Conservation (phyloP, 2,329 filamentous ascomycete genomes). For the Colletotrichum trifolii region DNA sequence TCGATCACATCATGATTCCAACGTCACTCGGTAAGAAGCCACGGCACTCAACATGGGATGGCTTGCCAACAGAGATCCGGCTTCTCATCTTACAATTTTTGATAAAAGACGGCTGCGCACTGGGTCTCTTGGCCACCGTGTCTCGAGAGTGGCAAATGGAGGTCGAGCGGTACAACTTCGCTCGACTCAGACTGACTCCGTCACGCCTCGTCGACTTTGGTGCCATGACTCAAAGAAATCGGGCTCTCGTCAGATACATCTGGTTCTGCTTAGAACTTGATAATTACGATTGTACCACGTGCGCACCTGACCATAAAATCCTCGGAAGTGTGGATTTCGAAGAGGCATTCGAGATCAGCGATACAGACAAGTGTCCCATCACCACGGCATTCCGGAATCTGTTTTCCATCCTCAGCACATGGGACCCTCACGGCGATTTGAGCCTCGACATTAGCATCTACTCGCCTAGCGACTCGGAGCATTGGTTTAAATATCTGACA, state of each 20-base stretch:
- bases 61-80: slow-evolving; percentile 41
- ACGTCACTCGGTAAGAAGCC: neutral
- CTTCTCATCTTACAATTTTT: slow-evolving; percentile 40
- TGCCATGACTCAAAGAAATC: slow-evolving; percentile 44
- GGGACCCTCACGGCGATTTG: slow-evolving; percentile 41
- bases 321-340: slow-evolving; percentile 1
- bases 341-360: slow-evolving; percentile 27
- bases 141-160: slow-evolving; percentile 46
- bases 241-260: slow-evolving; percentile 42
- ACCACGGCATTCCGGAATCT: slow-evolving; percentile 38
- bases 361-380: slow-evolving; percentile 36
- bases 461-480: slow-evolving; percentile 45
- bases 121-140: slow-evolving; percentile 42
- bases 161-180: slow-evolving; percentile 45
- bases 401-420: slow-evolving; percentile 44
- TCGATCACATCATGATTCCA: neutral
- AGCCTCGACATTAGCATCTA: slow-evolving; percentile 46
- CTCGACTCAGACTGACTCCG: slow-evolving; percentile 44
- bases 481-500: slow-evolving; percentile 46
- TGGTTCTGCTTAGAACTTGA: slow-evolving; percentile 46
- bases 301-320: slow-evolving; percentile 21
- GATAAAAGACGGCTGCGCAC: slow-evolving; percentile 38
- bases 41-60: slow-evolving; percentile 33
- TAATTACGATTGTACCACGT: slow-evolving; percentile 42
- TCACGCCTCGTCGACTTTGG: slow-evolving; percentile 43